phyloP scores from a whole-genome alignment of 768 basidiomycete species.

The Auriscalpium vulgare region DNA sequence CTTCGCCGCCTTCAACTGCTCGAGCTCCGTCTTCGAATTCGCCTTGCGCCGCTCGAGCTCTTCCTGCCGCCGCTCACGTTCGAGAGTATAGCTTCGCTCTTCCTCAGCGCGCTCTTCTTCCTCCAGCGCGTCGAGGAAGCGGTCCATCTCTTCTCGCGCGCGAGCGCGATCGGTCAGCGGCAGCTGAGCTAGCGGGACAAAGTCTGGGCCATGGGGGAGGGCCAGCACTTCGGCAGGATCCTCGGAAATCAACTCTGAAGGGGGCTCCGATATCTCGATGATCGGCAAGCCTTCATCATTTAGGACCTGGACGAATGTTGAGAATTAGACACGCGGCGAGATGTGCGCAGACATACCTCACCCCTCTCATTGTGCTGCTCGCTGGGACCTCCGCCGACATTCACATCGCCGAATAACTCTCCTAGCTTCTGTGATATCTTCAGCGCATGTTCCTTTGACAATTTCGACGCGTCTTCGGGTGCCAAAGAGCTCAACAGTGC shows the following conservation, averaged over 20 bases:
- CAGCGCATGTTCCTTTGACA: constrained; percentile 41
- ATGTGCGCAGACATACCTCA: constrained; percentile 42
- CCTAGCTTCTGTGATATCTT: constrained; percentile 53
- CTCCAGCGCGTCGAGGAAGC: constrained; percentile 61
- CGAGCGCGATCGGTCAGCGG: constrained; percentile 39
- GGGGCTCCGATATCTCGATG: constrained; percentile 65
- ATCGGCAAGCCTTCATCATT: constrained; percentile 79
- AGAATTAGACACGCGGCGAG: constrained; percentile 16
- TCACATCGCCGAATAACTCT: constrained; percentile 43
- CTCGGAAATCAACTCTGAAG: constrained; percentile 14
- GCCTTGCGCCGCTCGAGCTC: constrained; percentile 44
- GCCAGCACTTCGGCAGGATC: constrained; percentile 14
- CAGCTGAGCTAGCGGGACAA: constrained; percentile 40
- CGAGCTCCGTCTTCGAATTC: constrained; percentile 34
- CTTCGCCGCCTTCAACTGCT: constrained; percentile 28
- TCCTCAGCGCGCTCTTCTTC: constrained; percentile 53
- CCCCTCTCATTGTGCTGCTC: constrained; percentile 43
- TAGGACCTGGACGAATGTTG: constrained; percentile 36
- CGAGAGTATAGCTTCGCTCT: constrained; percentile 31
- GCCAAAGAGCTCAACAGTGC: constrained; percentile 31
- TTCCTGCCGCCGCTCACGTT: constrained; percentile 36
- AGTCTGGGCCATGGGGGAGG: constrained; percentile 33
- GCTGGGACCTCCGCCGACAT: constrained; percentile 20
- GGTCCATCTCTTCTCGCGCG: constrained; percentile 50
- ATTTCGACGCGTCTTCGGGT: constrained; percentile 18